Conservation (phyloP, 192 early-diverging fungal species). For the Backusella circina region DNA sequence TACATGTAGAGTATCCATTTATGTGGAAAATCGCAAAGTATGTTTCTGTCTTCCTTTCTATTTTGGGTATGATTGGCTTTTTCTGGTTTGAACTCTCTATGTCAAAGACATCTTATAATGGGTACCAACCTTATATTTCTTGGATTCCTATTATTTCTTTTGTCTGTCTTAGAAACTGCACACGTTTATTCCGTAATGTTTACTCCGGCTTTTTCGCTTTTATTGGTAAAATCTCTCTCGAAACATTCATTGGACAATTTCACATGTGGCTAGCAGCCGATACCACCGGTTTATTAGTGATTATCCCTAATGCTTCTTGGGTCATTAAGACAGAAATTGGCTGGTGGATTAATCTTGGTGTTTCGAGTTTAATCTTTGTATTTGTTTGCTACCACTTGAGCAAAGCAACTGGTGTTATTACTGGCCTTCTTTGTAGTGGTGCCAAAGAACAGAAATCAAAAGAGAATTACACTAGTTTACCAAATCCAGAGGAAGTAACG, state of each 20-base stretch:
- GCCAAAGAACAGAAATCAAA: neutral
- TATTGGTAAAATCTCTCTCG: slow-evolving; percentile 63
- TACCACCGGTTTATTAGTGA: slow-evolving; percentile 64
- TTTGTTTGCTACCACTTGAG: slow-evolving; percentile 44
- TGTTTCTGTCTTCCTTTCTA: slow-evolving; percentile 32
- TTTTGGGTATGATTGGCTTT: slow-evolving; percentile 47
- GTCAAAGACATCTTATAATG: slow-evolving; percentile 63
- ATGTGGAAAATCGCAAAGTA: slow-evolving; percentile 41
- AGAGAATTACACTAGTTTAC: neutral
- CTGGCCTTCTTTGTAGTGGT: slow-evolving; percentile 19
- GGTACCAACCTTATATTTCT: slow-evolving; percentile 62
- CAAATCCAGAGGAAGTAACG: neutral
- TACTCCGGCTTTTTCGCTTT: slow-evolving; percentile 52
- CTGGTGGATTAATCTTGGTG: slow-evolving; percentile 49
- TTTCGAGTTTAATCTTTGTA: slow-evolving; percentile 48
- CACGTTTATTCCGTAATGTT: slow-evolving; percentile 45
- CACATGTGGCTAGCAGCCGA: slow-evolving; percentile 76
- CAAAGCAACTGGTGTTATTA: slow-evolving; percentile 39
- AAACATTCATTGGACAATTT: slow-evolving; percentile 78
- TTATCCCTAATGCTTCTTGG: slow-evolving; percentile 47
- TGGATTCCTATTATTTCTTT: slow-evolving; percentile 59
- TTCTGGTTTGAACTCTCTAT: slow-evolving; percentile 48
- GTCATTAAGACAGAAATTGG: slow-evolving; percentile 18
- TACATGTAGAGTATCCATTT: slow-evolving; percentile 20
- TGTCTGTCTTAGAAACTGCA: slow-evolving; percentile 64